A percentile compares a stretch with the other conserved stretches of the same genome.
Conservation (phyloP, 768 basidiomycete genomes). For the Mycena olivaceomarginata region DNA sequence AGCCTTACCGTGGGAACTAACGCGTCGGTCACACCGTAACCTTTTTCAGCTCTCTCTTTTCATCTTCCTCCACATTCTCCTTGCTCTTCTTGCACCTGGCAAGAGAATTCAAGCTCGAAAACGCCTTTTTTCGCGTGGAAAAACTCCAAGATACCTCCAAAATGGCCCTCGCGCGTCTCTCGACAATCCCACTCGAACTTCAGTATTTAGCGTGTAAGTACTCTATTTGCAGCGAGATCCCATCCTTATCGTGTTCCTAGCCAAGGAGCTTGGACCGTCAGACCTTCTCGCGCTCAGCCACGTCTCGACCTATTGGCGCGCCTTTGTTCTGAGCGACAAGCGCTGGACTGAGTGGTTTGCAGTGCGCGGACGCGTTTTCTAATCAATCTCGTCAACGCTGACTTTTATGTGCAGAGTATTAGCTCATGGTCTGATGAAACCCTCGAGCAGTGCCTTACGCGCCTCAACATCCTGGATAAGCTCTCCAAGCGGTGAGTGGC, state of each 20-base stretch:
- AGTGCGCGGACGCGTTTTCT: conserved; percentile 11
- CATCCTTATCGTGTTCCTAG: neutral
- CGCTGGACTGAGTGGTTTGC: conserved; percentile 38
- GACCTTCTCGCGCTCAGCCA: conserved; percentile 40
- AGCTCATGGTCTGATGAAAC: neutral
- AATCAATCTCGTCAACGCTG: neutral
- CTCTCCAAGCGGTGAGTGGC: conserved; percentile 25
- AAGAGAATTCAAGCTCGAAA: too few species aligned
- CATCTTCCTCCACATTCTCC: conserved; percentile 10
- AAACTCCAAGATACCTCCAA: too few species aligned
- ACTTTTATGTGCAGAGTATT: conserved; percentile 5
- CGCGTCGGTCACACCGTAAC: too few species aligned
- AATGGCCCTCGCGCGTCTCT: conserved; percentile 38
- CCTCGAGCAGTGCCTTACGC: conserved; percentile 26
- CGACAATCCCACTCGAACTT: conserved; percentile 12
- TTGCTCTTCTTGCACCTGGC: neutral
- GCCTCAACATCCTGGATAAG: conserved; percentile 26
- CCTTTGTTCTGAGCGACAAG: conserved; percentile 39
- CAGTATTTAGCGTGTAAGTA: conserved; percentile 29
- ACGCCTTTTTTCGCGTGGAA: conserved; percentile 3
- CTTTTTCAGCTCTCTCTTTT: too few species aligned
- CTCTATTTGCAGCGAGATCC: neutral
- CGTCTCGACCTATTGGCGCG: conserved; percentile 37
- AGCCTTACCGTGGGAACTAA: conserved; percentile 21
- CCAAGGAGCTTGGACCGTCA: conserved; percentile 23